Base-by-base conservation (phyloP, 441 rosid genomes). In the Syzygium malaccense region DNA sequence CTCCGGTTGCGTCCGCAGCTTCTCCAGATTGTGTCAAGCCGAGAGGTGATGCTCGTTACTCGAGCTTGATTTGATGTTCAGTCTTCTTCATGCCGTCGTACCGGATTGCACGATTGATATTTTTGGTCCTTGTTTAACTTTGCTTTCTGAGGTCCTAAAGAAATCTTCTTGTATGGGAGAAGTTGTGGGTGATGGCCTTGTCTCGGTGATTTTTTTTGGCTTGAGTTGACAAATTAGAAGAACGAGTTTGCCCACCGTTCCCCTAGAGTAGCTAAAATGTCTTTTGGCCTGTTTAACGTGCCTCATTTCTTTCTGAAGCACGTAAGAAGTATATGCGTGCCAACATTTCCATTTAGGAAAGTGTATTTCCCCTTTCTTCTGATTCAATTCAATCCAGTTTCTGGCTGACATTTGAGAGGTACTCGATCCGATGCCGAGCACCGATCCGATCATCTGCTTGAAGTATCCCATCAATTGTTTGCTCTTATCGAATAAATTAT, bases 1-100 rank as follows among this genome's bases (percentile, higher is more conserved):
- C 98, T 87, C 94, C 94, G 45, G 90, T 87, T 30, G 87, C 94
- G 83, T 88, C 94, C 55, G 48, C 89, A 64, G 83, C 80, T 64
- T 83, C 86, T 45, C n/a, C 87, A 30, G 94, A 96, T 85, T 94
- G 94, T 33, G 90, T 97, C 71, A 96, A 96, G 91, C 95, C 99
- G 18, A 96, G 95, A 96, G 99, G 99, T 96, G 53, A 85, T 80
- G 55, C 11, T 85, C 45, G 25, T 53, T 53, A 33, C 86, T 58
- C 75, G 6, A 71, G 14, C 49, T 23, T 26, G 48, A 30, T 57
- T 51, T 51, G 64, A 55, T 45, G 75, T 86, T 23, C 45, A n/a
- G 57, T 55, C 45, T 55, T 85, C 28, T 18, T 55, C 62, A 6
- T 0, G 26, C 86, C 11, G 86, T 6, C 48, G 7, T 18, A 11